These are phyloP conservation scores for Mychonastes homosphaera DNA, from an alignment of 139 green algal species.

Conservation along the genomic window DNA sequence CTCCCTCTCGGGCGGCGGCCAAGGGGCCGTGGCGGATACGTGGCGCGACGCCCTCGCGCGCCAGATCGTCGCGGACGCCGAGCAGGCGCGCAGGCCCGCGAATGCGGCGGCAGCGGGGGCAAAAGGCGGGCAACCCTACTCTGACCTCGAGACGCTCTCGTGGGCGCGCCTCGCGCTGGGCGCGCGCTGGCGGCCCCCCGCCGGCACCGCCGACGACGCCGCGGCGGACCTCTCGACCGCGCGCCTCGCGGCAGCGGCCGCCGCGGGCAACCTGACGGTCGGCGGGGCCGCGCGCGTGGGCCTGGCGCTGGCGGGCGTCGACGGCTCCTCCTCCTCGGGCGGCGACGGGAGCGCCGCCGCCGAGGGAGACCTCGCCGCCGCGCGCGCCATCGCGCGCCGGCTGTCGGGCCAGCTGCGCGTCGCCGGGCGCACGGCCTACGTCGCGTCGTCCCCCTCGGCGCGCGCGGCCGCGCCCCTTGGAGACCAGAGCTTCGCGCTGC, in stretches of 20 bases:
- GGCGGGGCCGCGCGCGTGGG: constrained; percentile 10
- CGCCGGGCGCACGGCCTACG: constrained; percentile 36
- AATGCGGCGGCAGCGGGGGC: neutral
- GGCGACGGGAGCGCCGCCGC: neutral
- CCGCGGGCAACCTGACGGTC: constrained; percentile 9
- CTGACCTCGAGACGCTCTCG: constrained; percentile 11
- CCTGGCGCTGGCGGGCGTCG: neutral
- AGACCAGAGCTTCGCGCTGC: constrained; percentile 20
- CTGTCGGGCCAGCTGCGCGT: constrained; percentile 22
- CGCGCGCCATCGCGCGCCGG: neutral
- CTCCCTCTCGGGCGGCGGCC: neutral
- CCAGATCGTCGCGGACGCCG: constrained; percentile 21
- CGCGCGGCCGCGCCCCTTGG: constrained; percentile 9
- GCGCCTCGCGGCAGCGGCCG: constrained; percentile 3
- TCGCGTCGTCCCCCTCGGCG: constrained; percentile 16
- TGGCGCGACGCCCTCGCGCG: constrained; percentile 2
- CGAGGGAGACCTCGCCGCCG: constrained; percentile 3
- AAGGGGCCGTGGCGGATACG: neutral
- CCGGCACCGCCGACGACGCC: neutral
- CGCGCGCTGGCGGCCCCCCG: constrained; percentile 3
- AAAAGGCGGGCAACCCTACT: neutral
- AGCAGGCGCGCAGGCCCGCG: neutral
- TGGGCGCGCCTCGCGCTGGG: constrained; percentile 22
- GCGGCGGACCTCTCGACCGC: constrained; percentile 18
- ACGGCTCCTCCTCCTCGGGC: neutral